Percentiles rank a stretch among this genome's conserved stretches.
Conservation (phyloP, 805 yeast genomes). For the Nakazawaea molendinolei region DNA sequence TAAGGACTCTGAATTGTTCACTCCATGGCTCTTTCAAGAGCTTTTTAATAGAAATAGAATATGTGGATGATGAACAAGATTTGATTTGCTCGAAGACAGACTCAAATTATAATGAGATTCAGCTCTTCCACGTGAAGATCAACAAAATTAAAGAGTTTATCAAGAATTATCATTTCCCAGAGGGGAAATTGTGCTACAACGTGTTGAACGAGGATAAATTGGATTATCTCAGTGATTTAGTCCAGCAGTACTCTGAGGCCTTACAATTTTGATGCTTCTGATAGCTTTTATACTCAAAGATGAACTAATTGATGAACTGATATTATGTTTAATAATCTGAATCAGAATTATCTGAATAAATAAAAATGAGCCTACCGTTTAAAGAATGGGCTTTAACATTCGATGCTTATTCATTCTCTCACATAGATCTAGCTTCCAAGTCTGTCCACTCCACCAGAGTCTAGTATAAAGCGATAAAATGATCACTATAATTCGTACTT, state of each 20-base stretch:
- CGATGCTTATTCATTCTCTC: no score
- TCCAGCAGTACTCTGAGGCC: conserved; percentile 34
- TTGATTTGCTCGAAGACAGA: conserved; percentile 11
- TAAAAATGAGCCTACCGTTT: no score
- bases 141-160: conserved; percentile 26
- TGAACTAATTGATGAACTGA: not conserved
- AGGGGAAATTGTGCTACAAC: conserved; percentile 29
- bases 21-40: conserved; percentile 73
- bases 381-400: no score
- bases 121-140: conserved; percentile 22
- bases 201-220: conserved; percentile 30
- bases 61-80: conserved; percentile 20
- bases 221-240: conserved; percentile 29
- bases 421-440: no score
- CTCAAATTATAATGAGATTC: conserved; percentile 21
- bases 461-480: no score
- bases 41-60: conserved; percentile 54
- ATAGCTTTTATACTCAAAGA: not conserved
- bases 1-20: conserved; percentile 65
- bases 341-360: no score
- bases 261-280: conserved; percentile 28
- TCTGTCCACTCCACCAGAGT: no score
- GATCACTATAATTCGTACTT: no score
- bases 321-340: no score
- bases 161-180: conserved; percentile 26